Evolutionary conservation across 2,329 filamentous ascomycete species (phyloP), one percentile per base, ranked within the genome.

Genomic region (Pseudogymnoascus sp.): DNA sequence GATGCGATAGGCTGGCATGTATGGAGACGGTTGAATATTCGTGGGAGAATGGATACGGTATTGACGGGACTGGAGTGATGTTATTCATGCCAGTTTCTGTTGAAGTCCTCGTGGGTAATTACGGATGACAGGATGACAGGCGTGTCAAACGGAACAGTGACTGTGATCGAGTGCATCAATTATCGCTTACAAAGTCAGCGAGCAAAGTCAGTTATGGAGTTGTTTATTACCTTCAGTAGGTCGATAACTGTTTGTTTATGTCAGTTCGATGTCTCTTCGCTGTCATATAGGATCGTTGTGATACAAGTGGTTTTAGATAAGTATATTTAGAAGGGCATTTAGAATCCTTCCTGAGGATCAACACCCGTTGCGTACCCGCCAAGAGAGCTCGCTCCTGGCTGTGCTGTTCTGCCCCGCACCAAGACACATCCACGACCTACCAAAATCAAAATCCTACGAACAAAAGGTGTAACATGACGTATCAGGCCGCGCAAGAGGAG

Each of bases 51-150:
- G 40, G 5, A 5, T 76, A 76, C 64, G 75, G 75, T 62, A 74
- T 75, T 65, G 72, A 75, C 63, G 69, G 75, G 68, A 75, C 73
- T 16, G 70, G 73, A 60, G 67, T 75, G 12, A 67, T 75, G 65
- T 67, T 76, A 25, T 66, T 25, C 46, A 64, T 69, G 62, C 68
- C 68, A 5, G 65, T 62, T 38, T 71, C 70, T 44, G 44, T 75
- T 2, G 73, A 74, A 66, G 72, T 73, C 34, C 69, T 75, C 16
- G 67, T 74, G 63, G 62, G 67, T 67, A 70, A 23, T 23, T 23
- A 23, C 3, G 21, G 21, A 23, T 23, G 21, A 21, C 21, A 69
- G 38, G 61, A 72, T 59, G 68, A 71, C 46, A 16, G n/a, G 67
- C 67, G 40, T 5, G 64, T 72, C 11, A 69, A 72, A 65, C 70